Conservation (phyloP, 2,329 filamentous ascomycete genomes). For the Scytalidium lignicola region DNA sequence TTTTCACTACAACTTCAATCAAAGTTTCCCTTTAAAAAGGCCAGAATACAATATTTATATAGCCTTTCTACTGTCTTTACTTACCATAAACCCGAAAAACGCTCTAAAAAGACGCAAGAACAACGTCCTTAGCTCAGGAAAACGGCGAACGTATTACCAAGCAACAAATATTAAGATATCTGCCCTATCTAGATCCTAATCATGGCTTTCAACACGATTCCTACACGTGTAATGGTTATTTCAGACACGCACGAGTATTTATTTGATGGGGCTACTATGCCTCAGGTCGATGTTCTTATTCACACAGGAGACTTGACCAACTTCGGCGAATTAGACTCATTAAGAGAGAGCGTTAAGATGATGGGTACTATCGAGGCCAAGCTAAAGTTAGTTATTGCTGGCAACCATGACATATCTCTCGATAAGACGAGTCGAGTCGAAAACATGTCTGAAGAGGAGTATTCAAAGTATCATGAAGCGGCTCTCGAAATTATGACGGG, state of each 20-base stretch:
- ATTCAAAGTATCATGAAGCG: constrained; percentile 5
- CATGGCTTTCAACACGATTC: not conserved
- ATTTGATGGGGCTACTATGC: constrained; percentile 12
- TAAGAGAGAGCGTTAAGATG: constrained; percentile 19
- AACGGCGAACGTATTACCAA: too few relatives aligned
- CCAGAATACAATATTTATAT: too few relatives aligned
- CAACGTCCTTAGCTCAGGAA: too few relatives aligned
- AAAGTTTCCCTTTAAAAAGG: too few relatives aligned
- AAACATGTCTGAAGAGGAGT: constrained; percentile 14
- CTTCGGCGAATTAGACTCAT: constrained; percentile 20
- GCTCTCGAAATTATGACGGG: constrained; percentile 20
- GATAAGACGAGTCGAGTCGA: constrained; percentile 30
- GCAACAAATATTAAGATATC: too few relatives aligned
- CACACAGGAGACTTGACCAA: constrained; percentile 35
- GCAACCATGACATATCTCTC: constrained; percentile 57
- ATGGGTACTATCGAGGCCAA: constrained; percentile 39
- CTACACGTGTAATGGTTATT: constrained; percentile 9
- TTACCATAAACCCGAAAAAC: too few relatives aligned
- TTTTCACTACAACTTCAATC: too few relatives aligned
- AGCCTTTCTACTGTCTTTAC: too few relatives aligned
- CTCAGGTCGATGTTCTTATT: constrained; percentile 29
- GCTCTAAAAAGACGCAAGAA: too few relatives aligned
- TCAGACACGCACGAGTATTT: constrained; percentile 19
- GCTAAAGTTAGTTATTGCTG: constrained; percentile 57
- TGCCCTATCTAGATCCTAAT: not conserved